Conservation (phyloP, 129 eudicot species). For the Artemisia tridentata region DNA sequence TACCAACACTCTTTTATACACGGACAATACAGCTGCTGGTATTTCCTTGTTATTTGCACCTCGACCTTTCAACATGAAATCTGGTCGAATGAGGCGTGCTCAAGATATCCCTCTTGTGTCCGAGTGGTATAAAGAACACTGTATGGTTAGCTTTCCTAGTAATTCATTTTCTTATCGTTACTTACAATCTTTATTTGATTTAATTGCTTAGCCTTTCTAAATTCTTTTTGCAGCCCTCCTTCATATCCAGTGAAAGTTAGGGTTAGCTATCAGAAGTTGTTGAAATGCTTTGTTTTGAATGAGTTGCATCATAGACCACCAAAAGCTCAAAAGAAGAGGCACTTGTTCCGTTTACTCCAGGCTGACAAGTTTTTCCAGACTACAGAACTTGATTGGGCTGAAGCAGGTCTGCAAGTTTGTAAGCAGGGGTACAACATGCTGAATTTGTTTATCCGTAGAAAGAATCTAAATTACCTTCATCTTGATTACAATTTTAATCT, state of each 20-base stretch:
- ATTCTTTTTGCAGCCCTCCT: conserved; percentile 69
- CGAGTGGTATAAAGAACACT: conserved; percentile 98
- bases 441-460: conserved; percentile 88
- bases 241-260: conserved; percentile 97
- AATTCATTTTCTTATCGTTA: background rate
- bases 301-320: conserved; percentile 99
- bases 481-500: conserved; percentile 93
- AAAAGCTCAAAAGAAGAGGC: conserved; percentile 98
- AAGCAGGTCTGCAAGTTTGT: conserved; percentile 98
- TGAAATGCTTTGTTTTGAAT: conserved; percentile 94
- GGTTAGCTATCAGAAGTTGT: conserved; percentile 90
- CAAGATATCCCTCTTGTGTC: conserved; percentile 99
- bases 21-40: conserved; percentile 99
- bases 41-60: conserved; percentile 94
- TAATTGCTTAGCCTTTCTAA: background rate
- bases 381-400: conserved; percentile 99
- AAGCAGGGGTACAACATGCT: conserved; percentile 99
- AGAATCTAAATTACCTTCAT: conserved; percentile 90
- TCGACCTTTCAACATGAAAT: conserved; percentile 95
- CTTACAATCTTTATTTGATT: background rate
- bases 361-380: conserved; percentile 97
- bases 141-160: conserved; percentile 31
- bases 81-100: conserved; percentile 99
- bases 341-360: conserved; percentile 83
- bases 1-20: conserved; percentile 67